Evolutionary conservation across 768 basidiomycete genomes (phyloP).

Genomic region (Mycena alexandri): DNA sequence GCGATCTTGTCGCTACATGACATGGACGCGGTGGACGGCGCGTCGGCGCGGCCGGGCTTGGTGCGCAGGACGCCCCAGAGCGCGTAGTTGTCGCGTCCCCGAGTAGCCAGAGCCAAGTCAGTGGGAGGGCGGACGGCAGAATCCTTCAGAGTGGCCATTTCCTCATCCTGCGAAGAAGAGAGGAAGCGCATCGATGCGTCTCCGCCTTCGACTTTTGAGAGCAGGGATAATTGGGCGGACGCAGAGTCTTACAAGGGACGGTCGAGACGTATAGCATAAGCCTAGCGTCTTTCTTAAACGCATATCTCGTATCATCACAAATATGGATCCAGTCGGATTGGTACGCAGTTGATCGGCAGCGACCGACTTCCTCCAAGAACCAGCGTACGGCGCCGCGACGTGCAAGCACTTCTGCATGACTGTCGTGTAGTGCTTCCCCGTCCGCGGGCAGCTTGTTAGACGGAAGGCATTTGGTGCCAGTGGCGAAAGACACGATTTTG

Average conservation of each 20-base stretch:
- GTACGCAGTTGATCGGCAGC: constrained; percentile 43
- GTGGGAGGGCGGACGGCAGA: constrained; percentile 49
- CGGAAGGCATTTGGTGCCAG: constrained; percentile 91
- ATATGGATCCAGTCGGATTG: constrained; percentile 65
- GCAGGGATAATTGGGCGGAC: constrained; percentile 14
- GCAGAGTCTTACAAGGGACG: constrained; percentile 59
- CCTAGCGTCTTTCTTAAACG: constrained; percentile 59
- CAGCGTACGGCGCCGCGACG: constrained; percentile 83
- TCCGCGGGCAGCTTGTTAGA: constrained; percentile 65
- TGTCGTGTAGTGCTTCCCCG: constrained; percentile 90
- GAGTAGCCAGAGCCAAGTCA: constrained; percentile 57
- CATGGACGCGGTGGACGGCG: constrained; percentile 85
- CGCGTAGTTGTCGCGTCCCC: constrained; percentile 87
- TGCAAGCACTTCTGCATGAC: constrained; percentile 94
- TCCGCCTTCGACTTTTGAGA: constrained; percentile 68
- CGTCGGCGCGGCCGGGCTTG: constrained; percentile 94
- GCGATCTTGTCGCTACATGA: constrained; percentile 97
- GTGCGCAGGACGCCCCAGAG: constrained; percentile 86
- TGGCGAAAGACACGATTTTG: constrained; percentile 78
- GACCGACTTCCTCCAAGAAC: constrained; percentile 78
- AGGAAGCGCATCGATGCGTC: constrained; percentile 89
- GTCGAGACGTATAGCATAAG: constrained; percentile 82
- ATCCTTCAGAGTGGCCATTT: constrained; percentile 79
- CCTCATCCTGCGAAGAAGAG: constrained; percentile 78
- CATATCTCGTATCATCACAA: constrained; percentile 54